phyloP scores from a whole-genome alignment of 768 basidiomycete genomes.

The Chiua virens region DNA sequence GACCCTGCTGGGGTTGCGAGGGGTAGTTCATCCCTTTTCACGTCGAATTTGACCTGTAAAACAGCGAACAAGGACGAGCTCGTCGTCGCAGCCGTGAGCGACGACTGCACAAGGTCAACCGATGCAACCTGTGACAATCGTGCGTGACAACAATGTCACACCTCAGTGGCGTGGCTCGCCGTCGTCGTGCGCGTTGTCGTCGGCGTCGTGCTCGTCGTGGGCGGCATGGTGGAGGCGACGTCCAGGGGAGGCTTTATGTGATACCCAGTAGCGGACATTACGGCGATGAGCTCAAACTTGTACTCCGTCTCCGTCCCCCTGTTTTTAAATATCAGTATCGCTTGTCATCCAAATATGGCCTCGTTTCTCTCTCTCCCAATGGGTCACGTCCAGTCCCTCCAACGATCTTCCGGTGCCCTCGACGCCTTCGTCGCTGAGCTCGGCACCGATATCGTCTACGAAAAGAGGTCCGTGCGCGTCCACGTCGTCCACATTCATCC shows the following conservation, averaged over 20 bases:
- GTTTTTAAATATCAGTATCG: no score
- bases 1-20: slow-evolving; percentile 21
- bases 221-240: background rate
- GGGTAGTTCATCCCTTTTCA: slow-evolving; percentile 27
- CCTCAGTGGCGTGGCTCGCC: slow-evolving; percentile 13
- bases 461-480: slow-evolving; percentile 68
- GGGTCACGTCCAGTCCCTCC: slow-evolving; percentile 74
- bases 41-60: background rate
- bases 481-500: background rate
- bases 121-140: slow-evolving; percentile 19
- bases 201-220: background rate
- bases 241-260: no score
- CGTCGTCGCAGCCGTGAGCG: background rate
- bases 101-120: slow-evolving; percentile 12
- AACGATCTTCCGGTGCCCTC: slow-evolving; percentile 61
- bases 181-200: background rate
- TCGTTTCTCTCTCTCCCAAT: slow-evolving; percentile 37
- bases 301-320: no score
- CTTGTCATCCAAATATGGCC: slow-evolving; percentile 5
- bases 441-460: slow-evolving; percentile 83
- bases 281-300: no score
- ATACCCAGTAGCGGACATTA: no score
- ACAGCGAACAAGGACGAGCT: background rate
- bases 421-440: slow-evolving; percentile 92
- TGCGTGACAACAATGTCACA: slow-evolving; percentile 30